These are phyloP conservation scores for Rhipidocladum racemiflorum DNA, from an alignment of 176 grass and related monocot species.

Conservation along the genomic window DNA sequence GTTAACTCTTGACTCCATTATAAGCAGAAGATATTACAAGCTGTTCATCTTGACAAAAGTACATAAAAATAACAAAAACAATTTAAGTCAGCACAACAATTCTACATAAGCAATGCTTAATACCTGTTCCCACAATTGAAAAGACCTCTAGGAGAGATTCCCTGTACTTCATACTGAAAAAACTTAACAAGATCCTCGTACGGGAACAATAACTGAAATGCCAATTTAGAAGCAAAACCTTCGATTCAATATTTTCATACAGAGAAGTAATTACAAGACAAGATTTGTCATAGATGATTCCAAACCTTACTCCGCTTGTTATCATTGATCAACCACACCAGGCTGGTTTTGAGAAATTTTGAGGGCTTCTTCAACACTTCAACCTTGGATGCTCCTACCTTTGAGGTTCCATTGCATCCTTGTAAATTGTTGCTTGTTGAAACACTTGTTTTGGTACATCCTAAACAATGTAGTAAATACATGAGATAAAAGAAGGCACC, in stretches of 20 bases:
- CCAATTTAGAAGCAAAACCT: slow-evolving; percentile 39
- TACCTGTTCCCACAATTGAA: slow-evolving; percentile 99
- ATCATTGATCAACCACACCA: slow-evolving; percentile 90
- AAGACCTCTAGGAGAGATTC: slow-evolving; percentile 85
- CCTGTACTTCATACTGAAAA: slow-evolving; percentile 79
- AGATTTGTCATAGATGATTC: slow-evolving; percentile 17
- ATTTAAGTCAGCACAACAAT: background rate
- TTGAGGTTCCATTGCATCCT: slow-evolving; percentile 45
- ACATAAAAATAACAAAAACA: slow-evolving; percentile 12
- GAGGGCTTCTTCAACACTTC: slow-evolving; percentile 68
- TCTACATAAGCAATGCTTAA: background rate
- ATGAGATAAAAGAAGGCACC: slow-evolving; percentile 24
- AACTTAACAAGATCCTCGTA: slow-evolving; percentile 95
- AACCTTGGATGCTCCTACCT: slow-evolving; percentile 55
- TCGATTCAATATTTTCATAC: slow-evolving; percentile 34
- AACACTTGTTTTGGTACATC: slow-evolving; percentile 44
- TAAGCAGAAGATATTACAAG: slow-evolving; percentile 22
- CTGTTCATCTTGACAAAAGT: background rate
- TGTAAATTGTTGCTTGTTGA: slow-evolving; percentile 43
- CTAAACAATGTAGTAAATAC: slow-evolving; percentile 43
- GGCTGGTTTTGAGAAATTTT: slow-evolving; percentile 81
- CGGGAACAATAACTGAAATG: slow-evolving; percentile 68
- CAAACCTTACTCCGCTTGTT: slow-evolving; percentile 89
- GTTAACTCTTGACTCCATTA: background rate
- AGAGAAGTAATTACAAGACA: slow-evolving; percentile 6